Base-by-base conservation (phyloP, 768 basidiomycete genomes). In the Lactarius psammicola region DNA sequence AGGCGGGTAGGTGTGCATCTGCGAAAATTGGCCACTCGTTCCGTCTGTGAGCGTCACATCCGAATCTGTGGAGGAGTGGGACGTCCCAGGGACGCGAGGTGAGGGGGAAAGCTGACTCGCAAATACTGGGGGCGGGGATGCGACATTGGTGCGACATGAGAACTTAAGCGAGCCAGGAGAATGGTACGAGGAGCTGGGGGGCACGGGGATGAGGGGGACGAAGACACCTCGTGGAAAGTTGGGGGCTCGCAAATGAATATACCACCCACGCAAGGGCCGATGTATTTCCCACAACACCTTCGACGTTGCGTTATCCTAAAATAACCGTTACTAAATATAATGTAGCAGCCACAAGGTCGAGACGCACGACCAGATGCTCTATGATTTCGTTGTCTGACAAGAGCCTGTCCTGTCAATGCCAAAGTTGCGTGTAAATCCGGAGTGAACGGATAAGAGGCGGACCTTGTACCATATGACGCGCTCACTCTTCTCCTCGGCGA, bases 231-330 rank as follows among this genome's bases (percentile, higher is more conserved):
- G 86, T 0, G 89, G 87, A 68, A 92, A 92, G 4, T 80, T 71
- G 0, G 92, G 91, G 2, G 89, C 78, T 40, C 88, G 84, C 30
- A 94, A 77, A 49, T 88, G 88, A 65, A 94, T 85, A 75, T 93
- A 94, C 92, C 92, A 94, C 54, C 92, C 92, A 33, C 88, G 84
- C 64, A 86, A 85, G 1, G 92, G 92, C 6, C 86, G 84, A 73
- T 92, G 92, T 31, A 92, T 85, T 11, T 84, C 84, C 92, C 92
- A 94, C 62, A 83, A 81, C 2, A 90, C 74, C 0, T 82, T 81
- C 28, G 82, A 84, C 4, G 83, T 86, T n/a, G 84, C 80, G 46
- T 88, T 88, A 64, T 92, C 88, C 89, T 88, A 65, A 38, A 36
- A 13, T 26, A 26, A 23, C 20, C 0, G 49, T 18, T 17, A 64